phyloP scores from a whole-genome alignment of 1,284 basidiomycete genomes.

The Trichosporon coremiiforme region DNA sequence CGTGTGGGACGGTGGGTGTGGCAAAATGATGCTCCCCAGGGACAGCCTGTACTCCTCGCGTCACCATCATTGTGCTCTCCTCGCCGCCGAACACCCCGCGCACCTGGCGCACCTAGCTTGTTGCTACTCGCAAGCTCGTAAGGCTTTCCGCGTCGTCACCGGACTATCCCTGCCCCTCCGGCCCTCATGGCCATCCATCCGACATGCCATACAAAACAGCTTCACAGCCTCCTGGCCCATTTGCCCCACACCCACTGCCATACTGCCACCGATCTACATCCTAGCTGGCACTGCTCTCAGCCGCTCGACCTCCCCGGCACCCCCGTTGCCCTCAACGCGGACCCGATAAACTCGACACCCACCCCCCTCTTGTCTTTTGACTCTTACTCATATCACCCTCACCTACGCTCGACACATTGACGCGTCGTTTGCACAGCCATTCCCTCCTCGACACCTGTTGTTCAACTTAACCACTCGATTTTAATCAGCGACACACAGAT shows the following conservation, averaged over 20 bases:
- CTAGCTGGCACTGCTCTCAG: background rate
- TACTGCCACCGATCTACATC: background rate
- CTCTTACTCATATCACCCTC: slow-evolving; percentile 7
- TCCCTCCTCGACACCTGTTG: background rate
- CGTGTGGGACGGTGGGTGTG: background rate
- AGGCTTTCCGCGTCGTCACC: slow-evolving; percentile 1
- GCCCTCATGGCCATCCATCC: background rate
- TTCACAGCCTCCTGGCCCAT: background rate
- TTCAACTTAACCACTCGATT: background rate
- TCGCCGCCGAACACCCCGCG: background rate
- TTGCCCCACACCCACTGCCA: background rate
- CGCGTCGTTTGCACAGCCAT: background rate
- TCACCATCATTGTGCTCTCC: background rate
- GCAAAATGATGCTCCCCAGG: background rate
- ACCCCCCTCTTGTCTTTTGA: background rate
- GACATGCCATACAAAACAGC: slow-evolving; percentile 6
- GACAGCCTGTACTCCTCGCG: background rate
- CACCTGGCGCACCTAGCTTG: too few relatives aligned
- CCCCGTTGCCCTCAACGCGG: background rate
- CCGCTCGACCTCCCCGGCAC: background rate
- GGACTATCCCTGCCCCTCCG: background rate
- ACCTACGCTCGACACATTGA: background rate
- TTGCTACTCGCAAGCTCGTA: background rate
- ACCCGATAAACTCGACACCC: slow-evolving; percentile 4
- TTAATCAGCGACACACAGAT: background rate